Evolutionary conservation across 108 stramenopile species (phyloP), one percentile per base, ranked within the genome.

Genomic region (Cyclostephanos invisitatus): DNA sequence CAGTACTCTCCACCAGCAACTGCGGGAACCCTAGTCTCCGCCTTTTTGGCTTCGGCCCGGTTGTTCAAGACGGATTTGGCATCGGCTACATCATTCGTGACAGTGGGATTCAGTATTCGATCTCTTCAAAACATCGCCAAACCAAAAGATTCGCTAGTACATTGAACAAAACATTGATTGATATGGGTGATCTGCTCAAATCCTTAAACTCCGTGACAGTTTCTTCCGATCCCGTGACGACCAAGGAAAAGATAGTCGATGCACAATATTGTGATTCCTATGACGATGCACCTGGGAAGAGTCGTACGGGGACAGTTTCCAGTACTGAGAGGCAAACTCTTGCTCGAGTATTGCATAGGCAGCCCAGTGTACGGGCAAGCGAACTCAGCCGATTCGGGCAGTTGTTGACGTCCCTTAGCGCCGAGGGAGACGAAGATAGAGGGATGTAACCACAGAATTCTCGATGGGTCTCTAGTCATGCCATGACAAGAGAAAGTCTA

Each of bases 71-170:
- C 44, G 65, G 74, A 14, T 70, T 76, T 61, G 93, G 94, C 35
- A 82, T 95, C 36, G 94, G 94, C 9, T 95, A 95, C 76, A 91
- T 95, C 35, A 95, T 92, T 68, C 90, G 91, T 53, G 91, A 95
- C 32, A 37, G 74, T 37, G 84, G 87, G 15, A 38, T 95, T 24
- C 83, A 89, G 22, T 95, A 86, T 64, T 80, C 86, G 35, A 86
- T 92, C 42, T 84, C 79, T 15, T 86, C 82, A 67, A 95, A 95
- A 57, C 90, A 91, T 53, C 84, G 91, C 21, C 94, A 92, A 70
- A 95, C 94, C 11, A 70, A 84, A 36, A 79, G 92, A 42, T 94
- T 78, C 72, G 89, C 87, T 7, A 51, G 80, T 51, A 73, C 85
- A 8, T 80, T 94, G 28, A 78, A 86, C 21, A 64, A 73, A 62